Conservation (phyloP, 345 rosid genomes). For the Arabidopsis suecica region DNA sequence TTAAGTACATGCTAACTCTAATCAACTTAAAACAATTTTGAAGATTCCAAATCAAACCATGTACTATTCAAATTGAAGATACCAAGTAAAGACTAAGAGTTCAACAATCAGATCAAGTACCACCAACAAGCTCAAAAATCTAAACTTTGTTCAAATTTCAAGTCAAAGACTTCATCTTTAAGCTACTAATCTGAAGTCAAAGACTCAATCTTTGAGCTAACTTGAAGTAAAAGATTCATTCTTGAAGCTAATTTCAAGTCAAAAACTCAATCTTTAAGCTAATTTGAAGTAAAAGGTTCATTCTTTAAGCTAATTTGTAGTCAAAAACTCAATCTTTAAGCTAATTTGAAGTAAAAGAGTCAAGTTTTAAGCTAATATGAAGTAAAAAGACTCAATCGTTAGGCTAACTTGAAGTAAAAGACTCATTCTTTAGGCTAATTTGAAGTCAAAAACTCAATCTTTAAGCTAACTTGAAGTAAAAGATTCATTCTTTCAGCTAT, state of each 20-base stretch:
- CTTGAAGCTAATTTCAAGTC: neutral
- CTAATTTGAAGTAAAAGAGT: neutral
- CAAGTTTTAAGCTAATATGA: too few species aligned
- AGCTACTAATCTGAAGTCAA: too few species aligned
- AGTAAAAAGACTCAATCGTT: too few species aligned
- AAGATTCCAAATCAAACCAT: conserved; percentile 7
- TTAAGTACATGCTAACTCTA: neutral
- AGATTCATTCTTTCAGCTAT: too few species aligned
- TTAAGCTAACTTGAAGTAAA: too few species aligned
- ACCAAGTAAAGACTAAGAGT: neutral
- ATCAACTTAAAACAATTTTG: neutral
- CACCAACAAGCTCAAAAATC: neutral
- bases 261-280: neutral
- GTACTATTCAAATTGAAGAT: conserved; percentile 4
- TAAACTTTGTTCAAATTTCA: neutral
- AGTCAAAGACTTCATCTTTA: too few species aligned
- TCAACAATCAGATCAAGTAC: conserved; percentile 21
- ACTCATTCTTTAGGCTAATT: too few species aligned
- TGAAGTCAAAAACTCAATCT: too few species aligned
- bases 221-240: too few species aligned
- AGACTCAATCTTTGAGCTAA: too few species aligned
- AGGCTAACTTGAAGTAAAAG: too few species aligned
- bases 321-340: neutral
- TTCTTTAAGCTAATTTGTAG: neutral
- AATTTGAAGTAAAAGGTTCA: neutral